Conservation (phyloP, 441 rosid genomes). For the Erodium chrysanthum region DNA sequence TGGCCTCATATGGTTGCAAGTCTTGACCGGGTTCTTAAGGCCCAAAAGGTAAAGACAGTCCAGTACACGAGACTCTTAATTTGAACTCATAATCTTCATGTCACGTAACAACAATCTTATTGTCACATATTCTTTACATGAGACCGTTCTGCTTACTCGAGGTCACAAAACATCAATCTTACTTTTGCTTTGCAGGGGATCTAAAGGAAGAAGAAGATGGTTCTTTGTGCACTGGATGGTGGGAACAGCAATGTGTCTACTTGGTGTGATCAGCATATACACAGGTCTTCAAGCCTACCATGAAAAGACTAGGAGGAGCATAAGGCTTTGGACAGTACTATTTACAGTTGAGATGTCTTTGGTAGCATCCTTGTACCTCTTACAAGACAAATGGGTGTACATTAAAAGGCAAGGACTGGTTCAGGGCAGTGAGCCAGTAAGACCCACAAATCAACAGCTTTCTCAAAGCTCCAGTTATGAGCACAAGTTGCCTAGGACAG, state of each 20-base stretch:
- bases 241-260: slow-evolving; percentile 44
- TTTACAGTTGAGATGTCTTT: slow-evolving; percentile 42
- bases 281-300: slow-evolving; percentile 58
- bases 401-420: slow-evolving; percentile 42
- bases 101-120: no score
- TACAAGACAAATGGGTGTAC: slow-evolving; percentile 64
- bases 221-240: slow-evolving; percentile 53
- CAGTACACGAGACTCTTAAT: no score
- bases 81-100: no score
- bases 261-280: slow-evolving; percentile 55
- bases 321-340: slow-evolving; percentile 40
- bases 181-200: slow-evolving; percentile 51
- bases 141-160: no score
- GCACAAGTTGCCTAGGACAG: slow-evolving; percentile 14
- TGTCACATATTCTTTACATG: no score
- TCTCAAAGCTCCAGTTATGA: slow-evolving; percentile 9
- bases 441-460: slow-evolving; percentile 17
- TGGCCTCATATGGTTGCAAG: slow-evolving; percentile 60
- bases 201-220: slow-evolving; percentile 49
- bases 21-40: slow-evolving; percentile 44
- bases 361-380: slow-evolving; percentile 41
- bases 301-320: slow-evolving; percentile 49
- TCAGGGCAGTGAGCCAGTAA: slow-evolving; percentile 25
- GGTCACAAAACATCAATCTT: no score
- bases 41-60: slow-evolving; percentile 43